phyloP scores from a whole-genome alignment of 2,329 filamentous ascomycete genomes.

The Aspergillus candidus region DNA sequence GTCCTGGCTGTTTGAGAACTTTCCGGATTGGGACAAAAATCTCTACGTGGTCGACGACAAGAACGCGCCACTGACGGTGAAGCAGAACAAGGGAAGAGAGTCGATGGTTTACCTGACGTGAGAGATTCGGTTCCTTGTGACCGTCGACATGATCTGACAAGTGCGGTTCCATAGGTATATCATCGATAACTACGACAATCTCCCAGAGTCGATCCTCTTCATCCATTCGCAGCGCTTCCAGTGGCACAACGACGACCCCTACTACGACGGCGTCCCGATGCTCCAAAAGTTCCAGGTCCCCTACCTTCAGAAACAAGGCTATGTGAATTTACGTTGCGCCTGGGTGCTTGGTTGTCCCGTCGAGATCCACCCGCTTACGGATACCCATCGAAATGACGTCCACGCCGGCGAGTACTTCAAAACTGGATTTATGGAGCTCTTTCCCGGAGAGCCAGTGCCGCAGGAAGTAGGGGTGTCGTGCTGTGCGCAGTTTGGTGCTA shows the following conservation, averaged over 20 bases:
- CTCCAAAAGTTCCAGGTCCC: slow-evolving; percentile 45
- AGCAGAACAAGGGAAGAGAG: slow-evolving; percentile 39
- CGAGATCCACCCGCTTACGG: slow-evolving; percentile 44
- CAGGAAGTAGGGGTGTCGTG: slow-evolving; percentile 46
- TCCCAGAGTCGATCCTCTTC: slow-evolving; percentile 38
- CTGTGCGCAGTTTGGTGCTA: slow-evolving; percentile 52
- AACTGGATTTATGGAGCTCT: slow-evolving; percentile 45
- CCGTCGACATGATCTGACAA: neutral
- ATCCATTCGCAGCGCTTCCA: slow-evolving; percentile 37
- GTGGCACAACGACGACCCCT: slow-evolving; percentile 49
- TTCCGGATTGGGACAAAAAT: slow-evolving; percentile 46
- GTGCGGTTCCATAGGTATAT: slow-evolving; percentile 29
- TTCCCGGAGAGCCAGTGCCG: slow-evolving; percentile 38
- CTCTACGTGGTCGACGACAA: slow-evolving; percentile 52
- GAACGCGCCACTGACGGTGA: slow-evolving; percentile 43
- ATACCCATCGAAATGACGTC: slow-evolving; percentile 38
- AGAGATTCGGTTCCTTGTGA: slow-evolving; percentile 6
- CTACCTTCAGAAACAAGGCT: slow-evolving; percentile 46
- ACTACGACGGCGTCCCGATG: slow-evolving; percentile 46
- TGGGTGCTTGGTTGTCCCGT: slow-evolving; percentile 49
- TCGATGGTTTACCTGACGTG: slow-evolving; percentile 42
- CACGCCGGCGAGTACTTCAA: slow-evolving; percentile 47
- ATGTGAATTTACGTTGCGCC: slow-evolving; percentile 50
- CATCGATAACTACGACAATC: slow-evolving; percentile 37
- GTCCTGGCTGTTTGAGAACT: slow-evolving; percentile 34